Conservation (phyloP, 495 filamentous ascomycete species). For the Penicillium ochrochloron region DNA sequence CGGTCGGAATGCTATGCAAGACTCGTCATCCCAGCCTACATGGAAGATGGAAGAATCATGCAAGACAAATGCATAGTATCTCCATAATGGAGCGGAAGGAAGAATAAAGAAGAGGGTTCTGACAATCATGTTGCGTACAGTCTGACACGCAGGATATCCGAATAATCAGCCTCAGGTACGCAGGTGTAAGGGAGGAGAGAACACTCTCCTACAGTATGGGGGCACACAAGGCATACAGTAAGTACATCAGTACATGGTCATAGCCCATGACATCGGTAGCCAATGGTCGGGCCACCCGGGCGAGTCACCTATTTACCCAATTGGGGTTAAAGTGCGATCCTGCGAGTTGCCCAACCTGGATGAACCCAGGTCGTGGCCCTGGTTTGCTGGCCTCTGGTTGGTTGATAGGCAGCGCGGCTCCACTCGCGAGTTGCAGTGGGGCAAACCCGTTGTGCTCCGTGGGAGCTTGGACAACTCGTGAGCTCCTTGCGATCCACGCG, state of each 20-base stretch:
- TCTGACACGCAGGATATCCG: background rate
- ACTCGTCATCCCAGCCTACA: background rate
- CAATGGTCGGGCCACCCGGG: slow-evolving; percentile 15
- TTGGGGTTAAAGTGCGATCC: slow-evolving; percentile 19
- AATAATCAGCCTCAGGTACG: slow-evolving; percentile 18
- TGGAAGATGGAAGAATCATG: background rate
- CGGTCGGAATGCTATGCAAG: background rate
- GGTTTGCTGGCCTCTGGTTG: background rate
- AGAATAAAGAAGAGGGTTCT: slow-evolving; percentile 12
- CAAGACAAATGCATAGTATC: slow-evolving; percentile 5
- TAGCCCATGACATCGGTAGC: slow-evolving; percentile 6
- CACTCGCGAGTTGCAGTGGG: slow-evolving; percentile 12
- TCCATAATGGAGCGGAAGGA: background rate
- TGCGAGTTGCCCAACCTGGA: slow-evolving; percentile 23
- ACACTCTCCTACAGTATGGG: background rate
- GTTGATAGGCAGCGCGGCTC: background rate
- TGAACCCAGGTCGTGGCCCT: background rate
- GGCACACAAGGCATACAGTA: background rate
- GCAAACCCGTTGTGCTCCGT: slow-evolving; percentile 32
- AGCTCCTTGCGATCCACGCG: background rate
- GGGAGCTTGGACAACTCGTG: slow-evolving; percentile 26
- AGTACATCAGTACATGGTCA: background rate
- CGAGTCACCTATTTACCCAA: background rate
- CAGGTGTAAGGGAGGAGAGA: background rate
- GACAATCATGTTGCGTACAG: background rate